Evolutionary conservation across 495 filamentous ascomycete species (phyloP).

Genomic region (Neurospora intermedia): DNA sequence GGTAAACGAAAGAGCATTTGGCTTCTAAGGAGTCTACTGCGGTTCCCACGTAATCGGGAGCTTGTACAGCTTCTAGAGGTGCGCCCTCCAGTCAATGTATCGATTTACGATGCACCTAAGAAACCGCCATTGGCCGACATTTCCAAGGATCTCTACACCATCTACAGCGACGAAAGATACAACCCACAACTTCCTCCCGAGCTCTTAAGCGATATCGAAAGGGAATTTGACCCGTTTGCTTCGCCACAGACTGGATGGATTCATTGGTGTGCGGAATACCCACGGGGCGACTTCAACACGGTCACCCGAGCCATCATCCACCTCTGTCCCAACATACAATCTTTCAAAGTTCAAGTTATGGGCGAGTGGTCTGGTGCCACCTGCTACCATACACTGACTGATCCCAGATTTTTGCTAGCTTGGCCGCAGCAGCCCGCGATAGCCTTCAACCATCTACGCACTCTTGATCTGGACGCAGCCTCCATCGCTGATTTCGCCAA

Average conservation of each 20-base stretch:
- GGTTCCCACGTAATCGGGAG: background rate
- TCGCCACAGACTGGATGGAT: too few relatives aligned
- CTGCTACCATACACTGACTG: background rate
- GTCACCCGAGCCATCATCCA: background rate
- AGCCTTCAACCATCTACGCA: background rate
- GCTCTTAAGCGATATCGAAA: background rate
- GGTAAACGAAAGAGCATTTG: background rate
- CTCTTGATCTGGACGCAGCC: background rate
- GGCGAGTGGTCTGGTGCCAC: background rate
- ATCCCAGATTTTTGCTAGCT: background rate
- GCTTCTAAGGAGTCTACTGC: background rate
- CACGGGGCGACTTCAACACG: background rate
- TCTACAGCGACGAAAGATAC: background rate
- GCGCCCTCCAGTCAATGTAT: background rate
- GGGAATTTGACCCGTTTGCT: background rate
- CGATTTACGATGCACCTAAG: background rate
- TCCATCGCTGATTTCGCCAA: background rate
- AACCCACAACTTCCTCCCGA: background rate
- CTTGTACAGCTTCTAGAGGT: background rate
- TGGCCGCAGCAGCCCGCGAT: background rate
- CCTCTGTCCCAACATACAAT: background rate
- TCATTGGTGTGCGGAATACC: background rate
- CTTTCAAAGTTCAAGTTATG: background rate
- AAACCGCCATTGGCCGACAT: background rate
- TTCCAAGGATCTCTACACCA: background rate